Conservation (phyloP, 805 yeast species). For the Maudiozyma saulgeensis region DNA sequence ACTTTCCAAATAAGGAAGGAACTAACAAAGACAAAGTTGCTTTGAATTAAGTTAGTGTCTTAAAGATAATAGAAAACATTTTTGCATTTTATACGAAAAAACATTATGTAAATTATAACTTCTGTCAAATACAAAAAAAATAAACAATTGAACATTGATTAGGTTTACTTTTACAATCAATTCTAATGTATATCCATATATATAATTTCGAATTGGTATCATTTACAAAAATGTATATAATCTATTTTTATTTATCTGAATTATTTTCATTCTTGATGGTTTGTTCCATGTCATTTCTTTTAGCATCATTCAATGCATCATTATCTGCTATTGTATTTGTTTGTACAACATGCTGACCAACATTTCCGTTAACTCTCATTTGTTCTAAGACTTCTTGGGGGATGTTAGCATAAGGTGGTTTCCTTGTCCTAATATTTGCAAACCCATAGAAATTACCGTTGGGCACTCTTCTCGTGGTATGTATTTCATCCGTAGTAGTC, state of each 20-base stretch:
- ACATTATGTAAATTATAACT: no score
- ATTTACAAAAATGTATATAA: not conserved
- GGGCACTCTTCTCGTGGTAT: constrained; percentile 36
- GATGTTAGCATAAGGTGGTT: constrained; percentile 33
- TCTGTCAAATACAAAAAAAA: no score
- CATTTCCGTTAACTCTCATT: not conserved
- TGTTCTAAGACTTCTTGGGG: not conserved
- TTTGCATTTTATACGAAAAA: no score
- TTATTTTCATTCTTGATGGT: not conserved
- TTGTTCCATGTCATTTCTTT: not conserved
- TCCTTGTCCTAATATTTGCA: constrained; percentile 36
- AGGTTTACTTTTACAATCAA: no score
- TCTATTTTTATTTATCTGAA: not conserved
- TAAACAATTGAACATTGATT: no score
- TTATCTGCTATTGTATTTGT: not conserved
- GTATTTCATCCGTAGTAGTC: constrained; percentile 35
- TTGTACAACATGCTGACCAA: not conserved
- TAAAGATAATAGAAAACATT: no score
- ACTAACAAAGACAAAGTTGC: constrained; percentile 27
- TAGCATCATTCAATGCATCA: not conserved
- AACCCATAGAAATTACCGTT: constrained; percentile 41
- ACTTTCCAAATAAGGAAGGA: constrained; percentile 31
- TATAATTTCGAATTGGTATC: not conserved
- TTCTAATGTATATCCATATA: no score
- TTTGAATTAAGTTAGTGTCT: constrained; percentile 9